Evolutionary conservation across 169 alveolate genomes (phyloP), one percentile per base, ranked within the genome.

Genomic region (Cytauxzoon felis): DNA sequence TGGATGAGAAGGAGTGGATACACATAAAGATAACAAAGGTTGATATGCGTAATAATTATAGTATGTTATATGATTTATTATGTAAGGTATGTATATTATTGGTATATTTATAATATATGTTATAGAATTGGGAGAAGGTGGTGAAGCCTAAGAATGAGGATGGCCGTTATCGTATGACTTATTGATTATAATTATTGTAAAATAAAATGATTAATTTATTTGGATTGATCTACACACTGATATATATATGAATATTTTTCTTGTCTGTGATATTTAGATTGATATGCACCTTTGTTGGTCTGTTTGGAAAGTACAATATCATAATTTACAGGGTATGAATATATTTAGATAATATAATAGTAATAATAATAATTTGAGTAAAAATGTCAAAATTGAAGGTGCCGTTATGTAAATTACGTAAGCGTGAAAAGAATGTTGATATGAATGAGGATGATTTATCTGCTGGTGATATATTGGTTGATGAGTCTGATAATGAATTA

Each of bases 1-100:
- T 91, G 54, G 95, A 91, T 58, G 93, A 90, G 41, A 91, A 91
- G 73, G 92, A 91, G 60, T 88, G 94, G 95, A 87, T 91, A 8
- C 93, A 90, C 51, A 66, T 87, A 16, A 90, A 92, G 73, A 75
- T 91, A 32, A 62, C 95, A 7, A 78, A 82, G 8, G 94, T 90
- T n/a, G 94, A 92, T 52, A 91, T 91, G 94, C 49, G 95, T 29
- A 91, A 91, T 51, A 90, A 90, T 56, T 91, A 91, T 70, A 88
- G 92, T 51, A 90, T 90, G 95, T 73, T 91, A 38, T 91, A 91
- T 51, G 95, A 91, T 48, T 81, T 91, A 56, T 87, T 91, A 54
- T 89, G 90, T 71, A 88, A 90, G 80, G 89, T 80, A 18, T 41
- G 81, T 19, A 23, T 13, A 38, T 7, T 6, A 5, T 19, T 5